Evolutionary conservation across 1,139 yeast species (phyloP).

Genomic region (Geotrichum fermentans): DNA sequence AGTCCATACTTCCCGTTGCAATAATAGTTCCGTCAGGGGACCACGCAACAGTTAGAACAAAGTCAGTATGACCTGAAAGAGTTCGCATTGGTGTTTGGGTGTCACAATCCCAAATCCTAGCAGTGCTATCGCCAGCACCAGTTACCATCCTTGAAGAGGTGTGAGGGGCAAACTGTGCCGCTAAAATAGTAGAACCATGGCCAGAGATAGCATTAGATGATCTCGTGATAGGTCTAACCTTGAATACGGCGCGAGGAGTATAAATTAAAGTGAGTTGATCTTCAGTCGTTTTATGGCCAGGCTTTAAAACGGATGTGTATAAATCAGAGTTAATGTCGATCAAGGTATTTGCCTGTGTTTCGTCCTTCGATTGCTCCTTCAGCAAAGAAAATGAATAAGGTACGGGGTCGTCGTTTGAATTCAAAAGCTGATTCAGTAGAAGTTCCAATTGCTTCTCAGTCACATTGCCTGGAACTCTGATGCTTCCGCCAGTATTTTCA

Average conservation of each 20-base stretch:
- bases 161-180: conserved; percentile 91
- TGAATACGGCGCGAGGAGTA: conserved; percentile 93
- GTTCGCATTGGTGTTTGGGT: conserved; percentile 87
- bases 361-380: conserved; percentile 43
- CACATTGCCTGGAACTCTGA: conserved; percentile 88
- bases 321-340: conserved; percentile 75
- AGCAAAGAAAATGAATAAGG: conserved; percentile 80
- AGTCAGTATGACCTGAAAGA: conserved; percentile 78
- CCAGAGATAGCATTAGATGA: conserved; percentile 92
- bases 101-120: conserved; percentile 94
- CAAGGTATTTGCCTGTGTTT: conserved; percentile 37
- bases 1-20: conserved; percentile 97
- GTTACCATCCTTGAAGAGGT: conserved; percentile 83
- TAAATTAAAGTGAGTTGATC: conserved; percentile 86
- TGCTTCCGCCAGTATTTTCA: conserved; percentile 73
- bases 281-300: conserved; percentile 85
- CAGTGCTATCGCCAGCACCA: conserved; percentile 97
- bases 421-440: conserved; percentile 58
- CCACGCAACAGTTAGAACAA: conserved; percentile 94
- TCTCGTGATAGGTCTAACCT: conserved; percentile 85
- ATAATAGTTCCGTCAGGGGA: conserved; percentile 87
- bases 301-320: conserved; percentile 75
- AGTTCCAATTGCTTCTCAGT: conserved; percentile 85
- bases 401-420: conserved; percentile 45
- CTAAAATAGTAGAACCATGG: conserved; percentile 87